These are phyloP conservation scores for Ustilago tritici DNA, from an alignment of 1,284 basidiomycete species.

Conservation along the genomic window DNA sequence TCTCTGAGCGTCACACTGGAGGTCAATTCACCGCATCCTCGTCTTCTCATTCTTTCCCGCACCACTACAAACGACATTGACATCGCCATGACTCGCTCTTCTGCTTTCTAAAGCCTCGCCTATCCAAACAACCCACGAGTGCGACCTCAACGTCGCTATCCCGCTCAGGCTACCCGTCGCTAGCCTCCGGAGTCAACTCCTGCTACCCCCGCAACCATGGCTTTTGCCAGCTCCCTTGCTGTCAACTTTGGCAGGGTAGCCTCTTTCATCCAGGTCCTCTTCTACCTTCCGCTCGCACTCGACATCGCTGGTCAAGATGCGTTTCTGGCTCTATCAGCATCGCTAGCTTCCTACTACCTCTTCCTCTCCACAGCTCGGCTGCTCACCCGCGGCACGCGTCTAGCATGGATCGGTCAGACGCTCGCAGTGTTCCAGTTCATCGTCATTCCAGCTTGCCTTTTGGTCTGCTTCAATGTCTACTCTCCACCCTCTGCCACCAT, in stretches of 20 bases:
- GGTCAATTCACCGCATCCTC: slow-evolving; percentile 11
- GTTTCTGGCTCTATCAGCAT: slow-evolving; percentile 66
- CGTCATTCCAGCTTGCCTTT: slow-evolving; percentile 63
- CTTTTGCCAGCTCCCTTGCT: slow-evolving; percentile 40
- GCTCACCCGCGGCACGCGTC: slow-evolving; percentile 46
- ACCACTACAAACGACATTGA: background rate
- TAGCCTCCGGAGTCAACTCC: background rate
- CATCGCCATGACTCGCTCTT: background rate
- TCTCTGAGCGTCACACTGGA: background rate
- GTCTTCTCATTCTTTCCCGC: background rate
- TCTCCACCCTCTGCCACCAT: slow-evolving; percentile 57
- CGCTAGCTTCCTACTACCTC: slow-evolving; percentile 65
- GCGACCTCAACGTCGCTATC: background rate
- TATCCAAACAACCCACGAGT: background rate
- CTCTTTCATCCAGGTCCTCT: slow-evolving; percentile 65
- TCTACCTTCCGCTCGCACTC: slow-evolving; percentile 67
- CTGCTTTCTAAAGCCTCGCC: background rate
- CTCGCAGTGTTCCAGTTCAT: slow-evolving; percentile 65
- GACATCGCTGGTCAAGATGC: slow-evolving; percentile 68
- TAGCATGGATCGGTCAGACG: slow-evolving; percentile 57
- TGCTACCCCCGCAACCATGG: slow-evolving; percentile 17
- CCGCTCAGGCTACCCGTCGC: background rate
- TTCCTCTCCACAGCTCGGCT: slow-evolving; percentile 62
- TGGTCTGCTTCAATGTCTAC: slow-evolving; percentile 66
- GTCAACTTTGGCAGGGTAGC: slow-evolving; percentile 58